A percentile compares a stretch with the other conserved stretches of the same genome.
Conservation (phyloP, 345 rosid genomes). For the Boechera retrofracta region DNA sequence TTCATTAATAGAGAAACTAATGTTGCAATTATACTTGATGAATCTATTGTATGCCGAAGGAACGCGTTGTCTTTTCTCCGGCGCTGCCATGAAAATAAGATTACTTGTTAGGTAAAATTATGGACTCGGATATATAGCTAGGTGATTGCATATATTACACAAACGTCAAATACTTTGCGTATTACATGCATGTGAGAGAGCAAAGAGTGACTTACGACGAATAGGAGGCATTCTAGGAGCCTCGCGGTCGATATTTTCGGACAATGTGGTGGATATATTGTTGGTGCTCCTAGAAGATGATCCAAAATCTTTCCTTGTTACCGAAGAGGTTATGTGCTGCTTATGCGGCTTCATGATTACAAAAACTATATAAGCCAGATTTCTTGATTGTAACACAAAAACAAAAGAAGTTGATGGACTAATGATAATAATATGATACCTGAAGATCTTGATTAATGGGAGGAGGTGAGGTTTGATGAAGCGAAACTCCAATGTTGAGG, state of each 20-base stretch:
- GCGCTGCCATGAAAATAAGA: conserved; percentile 58
- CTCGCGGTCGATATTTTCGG: conserved; percentile 59
- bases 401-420: background rate
- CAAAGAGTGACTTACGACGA: conserved; percentile 64
- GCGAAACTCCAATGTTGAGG: conserved; percentile 76
- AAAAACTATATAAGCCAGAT: conserved; percentile 24
- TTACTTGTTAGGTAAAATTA: background rate
- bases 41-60: conserved; percentile 98
- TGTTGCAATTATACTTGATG: conserved; percentile 63
- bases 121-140: background rate
- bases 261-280: conserved; percentile 24
- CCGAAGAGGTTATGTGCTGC: conserved; percentile 52
- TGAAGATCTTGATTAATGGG: conserved; percentile 65
- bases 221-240: conserved; percentile 77
- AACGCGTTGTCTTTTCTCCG: conserved; percentile 97
- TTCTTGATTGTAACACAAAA: background rate
- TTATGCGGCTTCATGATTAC: conserved; percentile 55
- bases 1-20: background rate
- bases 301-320: conserved; percentile 58
- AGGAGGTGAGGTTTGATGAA: conserved; percentile 51
- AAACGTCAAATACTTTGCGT: background rate
- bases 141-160: background rate
- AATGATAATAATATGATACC: conserved; percentile 41
- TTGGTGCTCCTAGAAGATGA: conserved; percentile 63
- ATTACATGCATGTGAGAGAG: background rate